Evolutionary conservation across 176 grass and related monocot species (phyloP), one percentile per base, ranked within the genome.

Genomic region (Elaeis guineensis): DNA sequence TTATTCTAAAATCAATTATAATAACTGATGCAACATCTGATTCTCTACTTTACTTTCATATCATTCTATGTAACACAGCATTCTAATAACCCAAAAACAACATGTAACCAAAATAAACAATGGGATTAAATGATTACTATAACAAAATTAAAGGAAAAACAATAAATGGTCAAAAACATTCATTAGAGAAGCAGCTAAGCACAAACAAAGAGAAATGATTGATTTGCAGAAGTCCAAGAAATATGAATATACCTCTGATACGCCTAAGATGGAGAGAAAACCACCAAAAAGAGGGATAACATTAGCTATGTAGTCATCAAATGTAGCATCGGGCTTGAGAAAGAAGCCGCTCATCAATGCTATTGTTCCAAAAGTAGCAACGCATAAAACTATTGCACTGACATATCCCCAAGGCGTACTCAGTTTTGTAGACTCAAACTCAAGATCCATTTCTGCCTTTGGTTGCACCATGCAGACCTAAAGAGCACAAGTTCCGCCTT

Each of bases 391-490:
- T 23, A 83, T 57, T 54, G 87, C 83, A 62, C 87, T 82, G 17
- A 86, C 69, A 50, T 91, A 97, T 25, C 92, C 92, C 80, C 78
- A 90, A 25, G 80, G 69, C 32, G 87, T 97, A 70, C 92, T 91
- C 78, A 97, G 68, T 50, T 53, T 97, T 52, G 87, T 78, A 17
- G 75, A 23, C 62, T 97, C 92, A 15, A 97, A 78, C 77, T 91
- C 87, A 55, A 97, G 87, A 32, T 97, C 81, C 62, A 97, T 97
- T 86, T 97, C 87, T 21, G 75, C 78, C 72, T 97, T 97, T 20
- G 87, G 92, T 83, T 97, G 92, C 1, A 97, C 92, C 80, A 97
- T 84, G 65, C 92, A 97, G 0, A 91, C 92, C 83, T 92, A 67
- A 19, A 63, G 4, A 32, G 9, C 5, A 30, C 22, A 50, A 12